Evolutionary conservation across 2,329 filamentous ascomycete genomes (phyloP).

Genomic region (Atkinsonella texensis): DNA sequence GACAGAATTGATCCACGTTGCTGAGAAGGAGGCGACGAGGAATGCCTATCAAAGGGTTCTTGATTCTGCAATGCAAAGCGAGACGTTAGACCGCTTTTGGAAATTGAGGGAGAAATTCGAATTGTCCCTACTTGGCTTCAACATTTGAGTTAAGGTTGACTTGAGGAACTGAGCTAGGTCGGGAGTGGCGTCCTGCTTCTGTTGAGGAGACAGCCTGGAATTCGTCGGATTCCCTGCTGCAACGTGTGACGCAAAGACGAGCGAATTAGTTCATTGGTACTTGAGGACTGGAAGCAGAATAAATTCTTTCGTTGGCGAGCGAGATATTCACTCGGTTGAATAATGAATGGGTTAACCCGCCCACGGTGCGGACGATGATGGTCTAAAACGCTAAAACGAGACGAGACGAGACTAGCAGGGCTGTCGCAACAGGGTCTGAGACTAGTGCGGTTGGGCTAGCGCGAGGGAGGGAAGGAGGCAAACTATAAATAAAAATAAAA

Average conservation of each 20-base stretch:
- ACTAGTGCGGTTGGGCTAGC: neutral
- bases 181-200: constrained; percentile 24
- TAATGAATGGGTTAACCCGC: neutral
- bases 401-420: neutral
- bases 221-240: constrained; percentile 16
- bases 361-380: neutral
- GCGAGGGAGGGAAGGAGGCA: neutral
- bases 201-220: constrained; percentile 19
- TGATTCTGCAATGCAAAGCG: constrained; percentile 23
- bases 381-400: neutral
- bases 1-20: constrained; percentile 50
- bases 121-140: constrained; percentile 28
- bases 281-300: neutral
- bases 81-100: neutral
- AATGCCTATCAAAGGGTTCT: constrained; percentile 40
- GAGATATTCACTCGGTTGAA: neutral
- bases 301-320: neutral
- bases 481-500: neutral
- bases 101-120: constrained; percentile 8
- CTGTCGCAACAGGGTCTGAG: neutral
- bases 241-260: neutral
- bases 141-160: constrained; percentile 33
- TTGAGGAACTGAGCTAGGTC: constrained; percentile 16
- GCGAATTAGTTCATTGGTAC: neutral
- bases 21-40: constrained; percentile 36